phyloP scores from a whole-genome alignment of 495 filamentous ascomycete species.

The Peziza echinospora region DNA sequence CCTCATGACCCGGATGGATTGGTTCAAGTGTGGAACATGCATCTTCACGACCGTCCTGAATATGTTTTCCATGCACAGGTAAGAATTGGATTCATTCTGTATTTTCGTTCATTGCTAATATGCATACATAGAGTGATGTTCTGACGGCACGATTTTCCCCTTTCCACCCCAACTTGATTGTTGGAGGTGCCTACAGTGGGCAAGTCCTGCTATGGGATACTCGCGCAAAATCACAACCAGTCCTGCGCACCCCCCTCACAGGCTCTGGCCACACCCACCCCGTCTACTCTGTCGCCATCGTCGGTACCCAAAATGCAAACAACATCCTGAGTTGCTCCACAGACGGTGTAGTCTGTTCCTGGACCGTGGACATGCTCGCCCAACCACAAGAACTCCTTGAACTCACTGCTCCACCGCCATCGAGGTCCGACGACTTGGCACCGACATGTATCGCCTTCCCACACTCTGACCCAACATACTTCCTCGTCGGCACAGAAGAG shows the following conservation, averaged over 20 bases:
- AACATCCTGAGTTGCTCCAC: slow-evolving; percentile 93
- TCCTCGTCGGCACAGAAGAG: slow-evolving; percentile 91
- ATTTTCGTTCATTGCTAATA: slow-evolving; percentile 6
- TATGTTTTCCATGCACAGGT: slow-evolving; percentile 81
- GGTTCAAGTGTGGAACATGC: slow-evolving; percentile 91
- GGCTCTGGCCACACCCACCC: slow-evolving; percentile 87
- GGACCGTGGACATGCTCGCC: slow-evolving; percentile 92
- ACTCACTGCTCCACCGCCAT: slow-evolving; percentile 60
- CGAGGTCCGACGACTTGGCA: slow-evolving; percentile 83
- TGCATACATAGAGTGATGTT: slow-evolving; percentile 55
- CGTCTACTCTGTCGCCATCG: slow-evolving; percentile 82
- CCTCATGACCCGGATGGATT: slow-evolving; percentile 90
- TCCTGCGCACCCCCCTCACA: slow-evolving; percentile 88
- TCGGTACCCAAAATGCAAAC: slow-evolving; percentile 95
- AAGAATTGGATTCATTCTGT: slow-evolving; percentile 1
- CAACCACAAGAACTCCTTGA: slow-evolving; percentile 85
- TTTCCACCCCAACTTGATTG: slow-evolving; percentile 85
- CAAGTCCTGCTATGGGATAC: slow-evolving; percentile 99
- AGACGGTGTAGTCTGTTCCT: slow-evolving; percentile 87
- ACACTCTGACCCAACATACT: slow-evolving; percentile 84
- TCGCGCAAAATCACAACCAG: slow-evolving; percentile 61
- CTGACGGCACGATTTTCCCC: slow-evolving; percentile 90
- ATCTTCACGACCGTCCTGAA: slow-evolving; percentile 79
- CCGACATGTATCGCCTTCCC: slow-evolving; percentile 96
- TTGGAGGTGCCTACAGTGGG: slow-evolving; percentile 85